Evolutionary conservation across 2,329 filamentous ascomycete genomes (phyloP), one percentile per base, ranked within the genome.

Genomic region (Fonsecaea monophora): DNA sequence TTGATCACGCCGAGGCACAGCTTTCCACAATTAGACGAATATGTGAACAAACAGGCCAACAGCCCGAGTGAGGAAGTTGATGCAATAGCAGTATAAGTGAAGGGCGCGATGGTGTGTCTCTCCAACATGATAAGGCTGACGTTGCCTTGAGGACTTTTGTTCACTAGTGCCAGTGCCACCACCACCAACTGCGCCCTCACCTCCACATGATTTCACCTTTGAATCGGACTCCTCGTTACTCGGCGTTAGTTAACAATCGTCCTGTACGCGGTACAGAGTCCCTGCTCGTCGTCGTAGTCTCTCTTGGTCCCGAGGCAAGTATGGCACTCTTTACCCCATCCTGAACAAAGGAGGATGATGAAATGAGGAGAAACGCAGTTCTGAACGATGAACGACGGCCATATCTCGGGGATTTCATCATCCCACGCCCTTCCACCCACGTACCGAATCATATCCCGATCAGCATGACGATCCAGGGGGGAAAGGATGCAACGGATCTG

Each of bases 341-440:
- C 45, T 25, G 45, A 25, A 13, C 21, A 21, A 3, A 21, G 45
- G 12, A 25, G 45, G 25, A 21, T 4, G 12, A 30, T 25, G 45
- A 50, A 30, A 37, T 55, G 53, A 30, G 15, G 30, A 32, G 30
- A 32, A 35, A 9, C 4, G 13, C 15, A 35, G 53, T 37, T 25
- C 21, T 55, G 30, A 15, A 37, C 13, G 18, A 34, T 15, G 8
- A n/a, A 10, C 13, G n/a, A 12, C 53, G 53, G 53, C 15, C 53
- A 13, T 55, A 55, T 55, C 53, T 55, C 53, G 53, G 53, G 30
- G 4, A 32, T 7, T 34, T 8, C 53, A 7, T 37, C 53, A 55
- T 55, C 53, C 53, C 53, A 55, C 53, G 30, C 30, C 53, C 34
- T 35, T 55, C 10, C 53, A 37, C 35, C 53, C 45, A 25, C 45